Evolutionary conservation across 352 stramenopile genomes (phyloP).

Genomic region (Phytopythium oedochilum): DNA sequence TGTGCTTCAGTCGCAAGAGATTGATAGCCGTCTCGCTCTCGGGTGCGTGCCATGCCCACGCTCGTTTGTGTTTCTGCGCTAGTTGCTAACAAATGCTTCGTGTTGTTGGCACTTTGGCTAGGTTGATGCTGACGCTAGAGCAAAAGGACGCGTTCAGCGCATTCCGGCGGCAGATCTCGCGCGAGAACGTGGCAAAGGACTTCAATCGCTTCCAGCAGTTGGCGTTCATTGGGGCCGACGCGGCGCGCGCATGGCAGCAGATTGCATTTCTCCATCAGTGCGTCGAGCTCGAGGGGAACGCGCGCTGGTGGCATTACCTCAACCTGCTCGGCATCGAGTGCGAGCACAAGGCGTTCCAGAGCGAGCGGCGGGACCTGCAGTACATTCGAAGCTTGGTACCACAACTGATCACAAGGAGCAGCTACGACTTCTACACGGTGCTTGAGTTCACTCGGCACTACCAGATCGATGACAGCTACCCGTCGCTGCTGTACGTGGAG

Average conservation of each 20-base stretch:
- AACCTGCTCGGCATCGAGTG: constrained; percentile 73
- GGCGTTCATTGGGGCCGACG: constrained; percentile 64
- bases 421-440: constrained; percentile 77
- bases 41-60: constrained; percentile 22
- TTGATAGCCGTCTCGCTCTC: constrained; percentile 66
- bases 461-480: constrained; percentile 75
- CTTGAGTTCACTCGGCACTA: constrained; percentile 82
- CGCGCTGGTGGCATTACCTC: constrained; percentile 79
- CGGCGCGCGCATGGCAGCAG: constrained; percentile 71
- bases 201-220: constrained; percentile 78
- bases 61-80: background rate
- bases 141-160: constrained; percentile 64
- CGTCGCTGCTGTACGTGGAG: constrained; percentile 68
- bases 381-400: constrained; percentile 69
- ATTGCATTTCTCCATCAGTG: constrained; percentile 81
- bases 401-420: constrained; percentile 54
- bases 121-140: constrained; percentile 74
- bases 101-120: constrained; percentile 10
- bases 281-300: constrained; percentile 76
- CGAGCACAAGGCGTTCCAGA: constrained; percentile 74
- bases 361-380: constrained; percentile 53
- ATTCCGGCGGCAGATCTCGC: constrained; percentile 71
- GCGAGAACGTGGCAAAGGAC: constrained; percentile 80
- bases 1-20: constrained; percentile 63
- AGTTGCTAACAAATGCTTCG: background rate